Percentiles rank a stretch among this genome's conserved stretches.
phyloP scores from a whole-genome alignment of 768 basidiomycete genomes.

The Boletus edulis region DNA sequence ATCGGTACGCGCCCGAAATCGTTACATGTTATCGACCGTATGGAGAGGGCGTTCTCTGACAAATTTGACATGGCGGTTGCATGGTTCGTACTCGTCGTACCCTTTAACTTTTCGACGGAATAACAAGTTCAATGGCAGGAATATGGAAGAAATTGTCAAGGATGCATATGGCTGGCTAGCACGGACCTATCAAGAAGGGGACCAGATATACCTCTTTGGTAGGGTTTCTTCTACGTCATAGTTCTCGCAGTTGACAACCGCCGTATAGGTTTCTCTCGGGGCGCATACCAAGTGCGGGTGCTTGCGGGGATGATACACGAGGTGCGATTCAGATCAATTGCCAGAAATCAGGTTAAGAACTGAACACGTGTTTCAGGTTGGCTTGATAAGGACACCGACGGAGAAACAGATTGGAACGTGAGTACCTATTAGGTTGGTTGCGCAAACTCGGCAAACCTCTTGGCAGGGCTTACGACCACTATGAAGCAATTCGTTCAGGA shows the following conservation, averaged over 20 bases:
- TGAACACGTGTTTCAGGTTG: not conserved
- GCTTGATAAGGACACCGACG: constrained; percentile 17
- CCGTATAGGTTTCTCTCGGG: constrained; percentile 39
- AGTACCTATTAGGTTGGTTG: constrained; percentile 5
- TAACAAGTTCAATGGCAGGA: constrained; percentile 19
- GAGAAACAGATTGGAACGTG: constrained; percentile 16
- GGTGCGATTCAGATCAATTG: constrained; percentile 10
- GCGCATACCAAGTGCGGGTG: constrained; percentile 40
- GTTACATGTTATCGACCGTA: constrained; percentile 20
- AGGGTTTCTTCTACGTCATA: not conserved
- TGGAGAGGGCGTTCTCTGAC: constrained; percentile 18
- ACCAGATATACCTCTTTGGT: constrained; percentile 38
- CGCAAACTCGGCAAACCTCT: not conserved
- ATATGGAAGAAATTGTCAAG: constrained; percentile 34
- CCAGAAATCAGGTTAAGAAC: no score
- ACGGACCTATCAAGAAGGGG: constrained; percentile 29
- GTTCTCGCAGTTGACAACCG: not conserved
- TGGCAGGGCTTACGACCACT: constrained; percentile 13
- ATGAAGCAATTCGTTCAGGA: constrained; percentile 4
- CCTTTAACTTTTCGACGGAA: not conserved
- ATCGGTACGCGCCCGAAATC: constrained; percentile 36
- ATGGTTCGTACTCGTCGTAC: constrained; percentile 26
- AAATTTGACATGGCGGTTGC: constrained; percentile 38
- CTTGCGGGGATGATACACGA: constrained; percentile 41
- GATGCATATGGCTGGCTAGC: constrained; percentile 35